phyloP scores from a whole-genome alignment of 2,329 filamentous ascomycete species.

The Claviceps sp. region DNA sequence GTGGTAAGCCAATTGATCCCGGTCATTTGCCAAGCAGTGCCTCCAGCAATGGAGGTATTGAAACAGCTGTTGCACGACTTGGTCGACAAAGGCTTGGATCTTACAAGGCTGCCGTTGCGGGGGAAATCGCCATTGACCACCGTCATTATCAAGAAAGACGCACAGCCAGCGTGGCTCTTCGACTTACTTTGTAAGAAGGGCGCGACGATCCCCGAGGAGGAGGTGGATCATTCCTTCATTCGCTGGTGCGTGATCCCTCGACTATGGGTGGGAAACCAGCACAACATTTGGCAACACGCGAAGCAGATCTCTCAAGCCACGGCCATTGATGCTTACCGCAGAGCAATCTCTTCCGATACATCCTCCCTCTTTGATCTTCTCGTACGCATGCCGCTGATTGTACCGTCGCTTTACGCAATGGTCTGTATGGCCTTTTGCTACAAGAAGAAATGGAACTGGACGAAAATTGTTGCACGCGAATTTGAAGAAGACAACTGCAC shows the following conservation, averaged over 20 bases:
- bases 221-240: not conserved
- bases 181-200: not conserved
- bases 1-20: not conserved
- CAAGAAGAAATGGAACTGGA: not conserved
- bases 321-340: not conserved
- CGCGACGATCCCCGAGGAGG: not conserved
- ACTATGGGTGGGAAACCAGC: not conserved
- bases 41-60: not conserved
- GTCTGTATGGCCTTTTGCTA: not conserved
- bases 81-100: not conserved
- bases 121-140: not conserved
- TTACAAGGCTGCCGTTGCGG: not conserved
- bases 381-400: not conserved
- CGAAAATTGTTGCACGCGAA: not conserved
- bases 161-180: constrained; percentile 1
- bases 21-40: not conserved
- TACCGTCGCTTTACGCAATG: not conserved
- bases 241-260: not conserved
- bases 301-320: not conserved
- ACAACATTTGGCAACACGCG: not conserved
- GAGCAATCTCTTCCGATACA: not conserved
- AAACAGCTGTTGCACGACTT: not conserved
- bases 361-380: not conserved
- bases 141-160: not conserved
- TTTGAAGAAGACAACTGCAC: not conserved